phyloP scores from a whole-genome alignment of 2,329 filamentous ascomycete species.

The Dendryphion nanum region DNA sequence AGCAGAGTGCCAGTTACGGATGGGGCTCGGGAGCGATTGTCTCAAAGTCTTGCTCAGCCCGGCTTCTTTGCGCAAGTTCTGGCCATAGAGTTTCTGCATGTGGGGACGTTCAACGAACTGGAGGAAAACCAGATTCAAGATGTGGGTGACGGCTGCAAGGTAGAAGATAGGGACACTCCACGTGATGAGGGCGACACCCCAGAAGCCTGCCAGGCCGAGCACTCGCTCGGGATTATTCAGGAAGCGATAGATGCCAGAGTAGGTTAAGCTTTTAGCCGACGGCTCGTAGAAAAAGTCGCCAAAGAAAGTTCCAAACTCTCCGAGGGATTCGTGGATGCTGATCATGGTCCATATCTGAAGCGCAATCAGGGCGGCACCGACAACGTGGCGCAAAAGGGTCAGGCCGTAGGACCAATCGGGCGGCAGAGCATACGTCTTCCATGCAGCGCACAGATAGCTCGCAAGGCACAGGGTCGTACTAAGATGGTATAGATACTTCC shows the following conservation, averaged over 20 bases:
- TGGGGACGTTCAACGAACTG: slow-evolving; percentile 93
- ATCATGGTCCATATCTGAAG: slow-evolving; percentile 90
- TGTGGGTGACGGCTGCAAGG: slow-evolving; percentile 80
- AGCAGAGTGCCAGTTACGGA: slow-evolving; percentile 80
- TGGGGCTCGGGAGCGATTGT: slow-evolving; percentile 76
- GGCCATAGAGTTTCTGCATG: slow-evolving; percentile 96
- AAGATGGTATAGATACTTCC: slow-evolving; percentile 94
- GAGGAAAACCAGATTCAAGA: slow-evolving; percentile 82
- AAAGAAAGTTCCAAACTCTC: slow-evolving; percentile 99
- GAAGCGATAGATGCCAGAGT: slow-evolving; percentile 96
- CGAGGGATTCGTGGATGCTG: slow-evolving; percentile 92
- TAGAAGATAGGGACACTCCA: slow-evolving; percentile 85
- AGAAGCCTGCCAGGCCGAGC: slow-evolving; percentile 89
- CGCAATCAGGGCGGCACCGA: slow-evolving; percentile 76
- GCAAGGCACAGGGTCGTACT: slow-evolving; percentile 88
- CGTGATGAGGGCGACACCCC: slow-evolving; percentile 91
- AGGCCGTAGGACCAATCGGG: slow-evolving; percentile 84
- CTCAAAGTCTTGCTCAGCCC: slow-evolving; percentile 90
- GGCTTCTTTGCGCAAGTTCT: slow-evolving; percentile 78
- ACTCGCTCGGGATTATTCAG: slow-evolving; percentile 96
- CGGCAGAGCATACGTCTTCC: slow-evolving; percentile 94
- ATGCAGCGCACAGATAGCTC: slow-evolving; percentile 85
- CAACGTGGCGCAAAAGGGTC: slow-evolving; percentile 79
- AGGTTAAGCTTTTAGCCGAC: slow-evolving; percentile 76
- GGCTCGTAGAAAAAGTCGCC: slow-evolving; percentile 98